A percentile compares a stretch with the other conserved stretches of the same genome.
Conservation (phyloP, 106 monocot species). For the Allium cepa region DNA sequence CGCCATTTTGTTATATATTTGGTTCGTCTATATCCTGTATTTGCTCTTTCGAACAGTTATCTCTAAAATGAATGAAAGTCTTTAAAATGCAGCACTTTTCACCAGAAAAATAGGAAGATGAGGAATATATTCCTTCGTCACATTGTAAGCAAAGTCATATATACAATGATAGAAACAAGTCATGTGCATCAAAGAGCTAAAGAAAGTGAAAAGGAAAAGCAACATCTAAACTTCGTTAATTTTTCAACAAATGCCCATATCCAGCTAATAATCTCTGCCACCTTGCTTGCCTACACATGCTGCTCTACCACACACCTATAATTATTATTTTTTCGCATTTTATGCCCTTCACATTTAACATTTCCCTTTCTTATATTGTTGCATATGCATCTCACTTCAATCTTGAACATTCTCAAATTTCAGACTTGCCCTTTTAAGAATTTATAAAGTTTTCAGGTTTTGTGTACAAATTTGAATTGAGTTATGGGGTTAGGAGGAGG, state of each 20-base stretch:
- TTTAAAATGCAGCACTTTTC: background rate
- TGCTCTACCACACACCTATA: conserved; percentile 2
- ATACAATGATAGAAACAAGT: conserved; percentile 4
- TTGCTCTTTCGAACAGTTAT: too few relatives aligned
- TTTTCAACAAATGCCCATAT: conserved; percentile 11
- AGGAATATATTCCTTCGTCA: conserved; percentile 27
- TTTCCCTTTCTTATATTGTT: background rate
- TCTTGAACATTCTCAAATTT: background rate
- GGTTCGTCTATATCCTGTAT: too few relatives aligned
- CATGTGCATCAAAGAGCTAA: conserved; percentile 23
- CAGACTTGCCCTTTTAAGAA: background rate
- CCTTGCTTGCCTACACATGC: conserved; percentile 25
- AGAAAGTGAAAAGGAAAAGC: conserved; percentile 15
- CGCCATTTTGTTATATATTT: too few relatives aligned
- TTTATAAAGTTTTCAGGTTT: background rate
- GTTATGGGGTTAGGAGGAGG: conserved; percentile 55
- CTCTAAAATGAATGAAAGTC: too few relatives aligned
- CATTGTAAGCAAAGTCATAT: conserved; percentile 26
- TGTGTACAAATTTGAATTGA: background rate
- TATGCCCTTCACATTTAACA: background rate
- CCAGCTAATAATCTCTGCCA: conserved; percentile 31
- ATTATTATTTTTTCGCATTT: background rate
- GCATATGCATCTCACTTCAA: background rate
- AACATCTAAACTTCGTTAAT: background rate
- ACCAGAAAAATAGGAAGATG: background rate